phyloP scores from a whole-genome alignment of 1,284 basidiomycete species.

The Earliella scabrosa region DNA sequence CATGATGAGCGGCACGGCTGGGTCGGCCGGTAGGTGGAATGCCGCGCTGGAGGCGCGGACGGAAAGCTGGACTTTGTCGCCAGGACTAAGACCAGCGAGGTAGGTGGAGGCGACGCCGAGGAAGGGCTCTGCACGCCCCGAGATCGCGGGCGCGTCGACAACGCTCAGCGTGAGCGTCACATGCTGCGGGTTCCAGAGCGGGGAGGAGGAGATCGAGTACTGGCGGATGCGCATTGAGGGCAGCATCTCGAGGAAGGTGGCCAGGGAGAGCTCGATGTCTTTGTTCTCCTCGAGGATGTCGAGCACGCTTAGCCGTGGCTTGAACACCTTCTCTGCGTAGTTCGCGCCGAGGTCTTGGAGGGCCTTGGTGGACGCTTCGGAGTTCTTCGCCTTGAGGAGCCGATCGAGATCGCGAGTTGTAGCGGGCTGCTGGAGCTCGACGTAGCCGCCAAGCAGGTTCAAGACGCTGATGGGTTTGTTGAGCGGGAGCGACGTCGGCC shows the following conservation, averaged over 20 bases:
- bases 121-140: slow-evolving; percentile 40
- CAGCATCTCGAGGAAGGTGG: slow-evolving; percentile 45
- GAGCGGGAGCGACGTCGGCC: slow-evolving; percentile 48
- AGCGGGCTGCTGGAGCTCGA: slow-evolving; percentile 52
- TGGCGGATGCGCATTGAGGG: slow-evolving; percentile 54
- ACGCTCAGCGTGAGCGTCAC: slow-evolving; percentile 52
- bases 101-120: slow-evolving; percentile 56
- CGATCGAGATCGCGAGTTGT: slow-evolving; percentile 43
- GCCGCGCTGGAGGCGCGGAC: slow-evolving; percentile 43
- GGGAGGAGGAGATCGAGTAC: slow-evolving; percentile 59
- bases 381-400: slow-evolving; percentile 25
- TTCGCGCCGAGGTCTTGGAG: slow-evolving; percentile 34
- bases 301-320: slow-evolving; percentile 47
- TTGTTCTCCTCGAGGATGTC: slow-evolving; percentile 48
- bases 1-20: slow-evolving; percentile 48
- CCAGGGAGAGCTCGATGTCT: slow-evolving; percentile 43
- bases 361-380: slow-evolving; percentile 17
- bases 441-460: slow-evolving; percentile 47
- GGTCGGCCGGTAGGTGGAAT: slow-evolving; percentile 53
- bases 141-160: slow-evolving; percentile 41
- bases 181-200: slow-evolving; percentile 46
- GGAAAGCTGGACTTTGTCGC: slow-evolving; percentile 48
- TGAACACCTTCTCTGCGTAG: slow-evolving; percentile 43
- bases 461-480: slow-evolving; percentile 41
- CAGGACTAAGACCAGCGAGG: slow-evolving; percentile 45